phyloP scores from a whole-genome alignment of 2,329 filamentous ascomycete genomes.

The Colletotrichum sidae region DNA sequence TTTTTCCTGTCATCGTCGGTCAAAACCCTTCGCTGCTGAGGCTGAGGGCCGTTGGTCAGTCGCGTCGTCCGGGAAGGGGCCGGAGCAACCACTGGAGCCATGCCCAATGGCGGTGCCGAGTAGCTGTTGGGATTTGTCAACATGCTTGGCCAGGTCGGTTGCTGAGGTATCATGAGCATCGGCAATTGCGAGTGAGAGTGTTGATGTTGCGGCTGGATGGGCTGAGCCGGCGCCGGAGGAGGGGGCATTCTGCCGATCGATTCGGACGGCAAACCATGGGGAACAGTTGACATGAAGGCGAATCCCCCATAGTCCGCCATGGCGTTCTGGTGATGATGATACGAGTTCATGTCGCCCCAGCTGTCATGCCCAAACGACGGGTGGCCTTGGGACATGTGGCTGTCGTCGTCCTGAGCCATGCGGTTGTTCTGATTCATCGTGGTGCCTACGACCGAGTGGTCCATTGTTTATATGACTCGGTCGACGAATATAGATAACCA shows the following conservation, averaged over 20 bases:
- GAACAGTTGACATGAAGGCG: conserved; percentile 66
- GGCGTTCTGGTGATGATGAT: conserved; percentile 70
- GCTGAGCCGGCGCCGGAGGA: conserved; percentile 64
- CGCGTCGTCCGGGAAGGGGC: conserved; percentile 62
- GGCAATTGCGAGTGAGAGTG: conserved; percentile 67
- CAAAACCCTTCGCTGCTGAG: conserved; percentile 84
- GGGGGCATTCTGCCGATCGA: conserved; percentile 66
- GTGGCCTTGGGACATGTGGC: conserved; percentile 48
- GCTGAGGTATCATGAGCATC: conserved; percentile 77
- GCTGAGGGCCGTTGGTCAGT: conserved; percentile 60
- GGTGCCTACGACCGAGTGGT: conserved; percentile 58
- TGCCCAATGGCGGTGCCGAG: conserved; percentile 67
- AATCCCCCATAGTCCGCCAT: conserved; percentile 75
- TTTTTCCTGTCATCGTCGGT: conserved; percentile 89
- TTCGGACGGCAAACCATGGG: conserved; percentile 61
- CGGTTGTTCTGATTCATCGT: conserved; percentile 61
- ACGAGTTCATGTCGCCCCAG: conserved; percentile 70
- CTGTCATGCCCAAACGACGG: conserved; percentile 57
- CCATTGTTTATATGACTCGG: conserved; percentile 49
- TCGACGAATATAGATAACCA: conserved; percentile 7
- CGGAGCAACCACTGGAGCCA: conserved; percentile 67
- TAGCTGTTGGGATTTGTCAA: conserved; percentile 78
- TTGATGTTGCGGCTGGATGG: conserved; percentile 47
- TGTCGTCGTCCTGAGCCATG: conserved; percentile 53
- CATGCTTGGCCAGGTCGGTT: conserved; percentile 83